Conservation (phyloP, 1,284 basidiomycete genomes). For the Phlebopus sp. region DNA sequence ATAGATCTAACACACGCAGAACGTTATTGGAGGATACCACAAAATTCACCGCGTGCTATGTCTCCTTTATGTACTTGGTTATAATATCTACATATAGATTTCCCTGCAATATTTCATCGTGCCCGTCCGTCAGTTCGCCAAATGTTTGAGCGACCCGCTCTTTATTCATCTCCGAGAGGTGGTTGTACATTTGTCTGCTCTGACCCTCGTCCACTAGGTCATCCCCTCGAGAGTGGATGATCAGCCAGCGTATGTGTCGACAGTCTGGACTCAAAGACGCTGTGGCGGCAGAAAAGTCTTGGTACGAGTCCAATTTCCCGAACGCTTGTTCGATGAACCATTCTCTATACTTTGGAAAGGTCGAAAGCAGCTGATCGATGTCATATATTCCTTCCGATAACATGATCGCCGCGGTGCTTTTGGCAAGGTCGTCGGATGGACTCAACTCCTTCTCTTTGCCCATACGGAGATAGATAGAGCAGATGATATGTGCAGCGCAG, state of each 20-base stretch:
- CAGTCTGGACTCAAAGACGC: conserved; percentile 36
- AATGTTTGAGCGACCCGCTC: conserved; percentile 40
- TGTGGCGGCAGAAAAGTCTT: conserved; percentile 44
- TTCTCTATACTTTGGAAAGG: conserved; percentile 59
- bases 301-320: conserved; percentile 47
- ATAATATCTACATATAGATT: conserved; percentile 50
- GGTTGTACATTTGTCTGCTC: conserved; percentile 54
- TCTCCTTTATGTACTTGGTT: conserved; percentile 34
- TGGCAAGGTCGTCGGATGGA: conserved; percentile 47
- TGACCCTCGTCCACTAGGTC: conserved; percentile 62
- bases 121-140: conserved; percentile 48
- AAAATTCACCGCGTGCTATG: background rate
- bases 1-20: conserved; percentile 7
- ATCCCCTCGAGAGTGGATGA: conserved; percentile 74
- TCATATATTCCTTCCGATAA: conserved; percentile 77
- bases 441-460: conserved; percentile 35
- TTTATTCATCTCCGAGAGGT: conserved; percentile 40
- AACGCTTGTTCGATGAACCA: conserved; percentile 70
- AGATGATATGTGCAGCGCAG: conserved; percentile 78
- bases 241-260: conserved; percentile 54
- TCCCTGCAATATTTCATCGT: conserved; percentile 52
- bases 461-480: conserved; percentile 63
- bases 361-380: conserved; percentile 55
- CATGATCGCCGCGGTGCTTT: conserved; percentile 51
- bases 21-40: background rate